Base-by-base conservation (phyloP, 2,329 filamentous ascomycete genomes). In the Colletotrichum tamarilloi region DNA sequence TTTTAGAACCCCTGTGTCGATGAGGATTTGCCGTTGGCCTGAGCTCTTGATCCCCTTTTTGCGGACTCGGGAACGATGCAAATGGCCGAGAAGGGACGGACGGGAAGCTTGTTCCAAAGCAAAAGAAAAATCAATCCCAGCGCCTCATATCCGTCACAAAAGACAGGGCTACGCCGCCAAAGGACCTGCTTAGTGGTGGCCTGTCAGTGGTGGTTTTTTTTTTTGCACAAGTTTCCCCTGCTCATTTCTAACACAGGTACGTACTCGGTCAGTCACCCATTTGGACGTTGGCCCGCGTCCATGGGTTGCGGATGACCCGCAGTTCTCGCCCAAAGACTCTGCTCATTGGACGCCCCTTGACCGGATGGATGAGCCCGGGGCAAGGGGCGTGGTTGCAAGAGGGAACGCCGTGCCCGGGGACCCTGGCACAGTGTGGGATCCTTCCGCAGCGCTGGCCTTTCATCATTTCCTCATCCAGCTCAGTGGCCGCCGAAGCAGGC, bases 381-480 rank as follows among this genome's bases (percentile, higher is more conserved):
- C 11, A 24, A 24, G 32, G 59, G 46, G 62, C 16, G 65, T 63
- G 69, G 49, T n/a, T 30, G 26, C 26, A 22, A 42, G 5, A 19
- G 12, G n/a, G 56, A 62, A 71, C 70, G 58, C 67, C 42, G 30
- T 57, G 68, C 19, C 68, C 24, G 7, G 24, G 26, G 63, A 28
- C 70, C 69, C 56, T 9, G 42, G 42, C 49, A 73, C 71, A 73
- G 71, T 73, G 71, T 59, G 22, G 26, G 14, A 71, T 62, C 62
- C 56, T 32, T 52, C 28, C 12, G 16, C 55, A 28, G n/a, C 19
- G 55, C 38, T 2, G 24, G 7, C 59, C 52, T 64, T 60, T 60
- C 35, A 70, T 60, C 59, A 60, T 70, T 70, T 73, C 67, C 70
- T n/a, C 46, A 55, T 73, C 46, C 60, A 70, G 60, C 14, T 22